Evolutionary conservation across 805 yeast species (phyloP).

Genomic region (Maudiozyma bulderi): DNA sequence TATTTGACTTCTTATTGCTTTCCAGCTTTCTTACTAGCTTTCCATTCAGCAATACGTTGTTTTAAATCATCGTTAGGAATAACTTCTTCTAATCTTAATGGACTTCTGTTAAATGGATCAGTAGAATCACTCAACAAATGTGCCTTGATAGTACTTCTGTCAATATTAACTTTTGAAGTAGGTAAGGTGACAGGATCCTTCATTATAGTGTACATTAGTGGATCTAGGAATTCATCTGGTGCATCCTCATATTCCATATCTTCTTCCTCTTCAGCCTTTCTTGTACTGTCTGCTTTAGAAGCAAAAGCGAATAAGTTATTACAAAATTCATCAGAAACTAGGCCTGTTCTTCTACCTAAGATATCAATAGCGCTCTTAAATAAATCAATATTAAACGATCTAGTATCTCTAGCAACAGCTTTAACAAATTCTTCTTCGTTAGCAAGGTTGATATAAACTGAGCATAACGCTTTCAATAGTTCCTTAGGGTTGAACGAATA

Average conservation of each 20-base stretch:
- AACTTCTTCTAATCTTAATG: constrained; percentile 82
- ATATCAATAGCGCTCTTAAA: constrained; percentile 66
- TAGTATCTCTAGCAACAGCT: constrained; percentile 84
- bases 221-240: constrained; percentile 95
- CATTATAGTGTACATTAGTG: constrained; percentile 93
- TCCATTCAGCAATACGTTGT: constrained; percentile 50
- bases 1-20: neutral
- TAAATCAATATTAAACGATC: constrained; percentile 65
- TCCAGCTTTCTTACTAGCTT: constrained; percentile 32
- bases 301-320: constrained; percentile 46
- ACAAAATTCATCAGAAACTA: constrained; percentile 49
- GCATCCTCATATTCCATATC: constrained; percentile 84
- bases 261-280: constrained; percentile 61
- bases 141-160: constrained; percentile 83
- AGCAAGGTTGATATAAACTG: constrained; percentile 67
- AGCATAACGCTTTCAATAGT: constrained; percentile 57
- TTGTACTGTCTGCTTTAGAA: constrained; percentile 50
- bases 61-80: constrained; percentile 65
- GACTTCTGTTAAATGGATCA: constrained; percentile 94
- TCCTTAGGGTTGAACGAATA: constrained; percentile 76
- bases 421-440: constrained; percentile 53
- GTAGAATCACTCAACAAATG: constrained; percentile 91
- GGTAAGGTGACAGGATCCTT: constrained; percentile 95
- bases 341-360: constrained; percentile 41
- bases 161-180: constrained; percentile 73